phyloP scores from a whole-genome alignment of 495 filamentous ascomycete genomes.

The Halenospora varia region DNA sequence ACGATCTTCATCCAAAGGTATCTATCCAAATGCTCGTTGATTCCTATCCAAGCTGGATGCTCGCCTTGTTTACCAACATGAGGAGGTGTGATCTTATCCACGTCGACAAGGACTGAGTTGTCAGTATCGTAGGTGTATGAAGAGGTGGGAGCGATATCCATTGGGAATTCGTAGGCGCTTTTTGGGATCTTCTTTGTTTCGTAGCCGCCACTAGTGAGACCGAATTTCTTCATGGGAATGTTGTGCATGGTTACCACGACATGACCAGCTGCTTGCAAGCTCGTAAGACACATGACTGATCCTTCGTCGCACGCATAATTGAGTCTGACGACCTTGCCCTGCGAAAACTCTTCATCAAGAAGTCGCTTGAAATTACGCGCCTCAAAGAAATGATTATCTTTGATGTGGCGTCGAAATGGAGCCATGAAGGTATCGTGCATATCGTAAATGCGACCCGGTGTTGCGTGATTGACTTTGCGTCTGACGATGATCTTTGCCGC shows the following conservation, averaged over 20 bases:
- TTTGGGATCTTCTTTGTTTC: slow-evolving; percentile 68
- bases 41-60: slow-evolving; percentile 77
- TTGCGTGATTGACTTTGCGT: slow-evolving; percentile 47
- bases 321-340: slow-evolving; percentile 26
- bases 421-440: slow-evolving; percentile 51
- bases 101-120: slow-evolving; percentile 29
- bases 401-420: slow-evolving; percentile 41
- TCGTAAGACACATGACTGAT: slow-evolving; percentile 63
- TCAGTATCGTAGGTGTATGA: slow-evolving; percentile 60
- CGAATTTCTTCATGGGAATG: slow-evolving; percentile 64
- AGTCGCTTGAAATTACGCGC: slow-evolving; percentile 55
- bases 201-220: slow-evolving; percentile 64
- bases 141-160: slow-evolving; percentile 54
- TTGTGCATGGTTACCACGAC: slow-evolving; percentile 52
- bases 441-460: slow-evolving; percentile 54
- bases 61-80: slow-evolving; percentile 30
- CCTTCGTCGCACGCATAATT: slow-evolving; percentile 56
- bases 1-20: slow-evolving; percentile 64
- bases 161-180: slow-evolving; percentile 53
- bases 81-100: slow-evolving; percentile 8
- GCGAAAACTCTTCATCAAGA: slow-evolving; percentile 51
- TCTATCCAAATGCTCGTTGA: slow-evolving; percentile 58
- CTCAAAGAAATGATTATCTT: slow-evolving; percentile 43
- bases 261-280: slow-evolving; percentile 58
- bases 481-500: slow-evolving; percentile 55